Evolutionary conservation across 2,329 filamentous ascomycete species (phyloP).

Genomic region (Apiospora kogelbergensis): DNA sequence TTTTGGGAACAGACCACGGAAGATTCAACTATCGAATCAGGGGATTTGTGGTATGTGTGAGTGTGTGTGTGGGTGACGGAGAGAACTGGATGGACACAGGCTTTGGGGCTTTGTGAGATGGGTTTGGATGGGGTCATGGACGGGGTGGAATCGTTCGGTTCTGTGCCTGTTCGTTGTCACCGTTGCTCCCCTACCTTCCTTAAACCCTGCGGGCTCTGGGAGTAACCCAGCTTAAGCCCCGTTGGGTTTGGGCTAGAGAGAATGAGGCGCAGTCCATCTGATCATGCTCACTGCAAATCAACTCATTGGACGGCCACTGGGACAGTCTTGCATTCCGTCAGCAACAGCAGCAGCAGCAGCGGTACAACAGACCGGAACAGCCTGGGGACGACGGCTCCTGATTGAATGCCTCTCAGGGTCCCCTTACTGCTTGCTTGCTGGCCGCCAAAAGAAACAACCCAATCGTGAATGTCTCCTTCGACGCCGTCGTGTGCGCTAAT

Average conservation of each 20-base stretch:
- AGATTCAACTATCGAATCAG: background rate
- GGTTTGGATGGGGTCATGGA: constrained; percentile 5
- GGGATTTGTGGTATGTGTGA: background rate
- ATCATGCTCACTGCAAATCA: background rate
- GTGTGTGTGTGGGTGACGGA: background rate
- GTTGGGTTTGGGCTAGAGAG: constrained; percentile 1
- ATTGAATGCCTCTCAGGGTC: background rate
- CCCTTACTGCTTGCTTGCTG: background rate
- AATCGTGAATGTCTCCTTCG: background rate
- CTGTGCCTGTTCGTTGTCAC: constrained; percentile 4
- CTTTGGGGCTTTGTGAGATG: background rate
- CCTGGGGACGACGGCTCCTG: background rate
- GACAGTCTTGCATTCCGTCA: background rate
- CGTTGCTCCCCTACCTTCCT: constrained; percentile 6
- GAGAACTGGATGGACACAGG: background rate
- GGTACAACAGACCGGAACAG: background rate
- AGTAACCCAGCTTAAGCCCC: constrained; percentile 5
- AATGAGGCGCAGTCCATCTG: constrained; percentile 3
- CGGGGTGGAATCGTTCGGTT: constrained; percentile 4
- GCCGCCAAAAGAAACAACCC: background rate
- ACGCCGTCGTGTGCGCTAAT: background rate
- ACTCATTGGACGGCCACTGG: background rate
- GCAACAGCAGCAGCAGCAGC: too few relatives aligned
- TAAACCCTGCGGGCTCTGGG: background rate
- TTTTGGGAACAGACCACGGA: background rate